phyloP scores from a whole-genome alignment of 768 basidiomycete genomes.

The Gelatoporia subvermispora region DNA sequence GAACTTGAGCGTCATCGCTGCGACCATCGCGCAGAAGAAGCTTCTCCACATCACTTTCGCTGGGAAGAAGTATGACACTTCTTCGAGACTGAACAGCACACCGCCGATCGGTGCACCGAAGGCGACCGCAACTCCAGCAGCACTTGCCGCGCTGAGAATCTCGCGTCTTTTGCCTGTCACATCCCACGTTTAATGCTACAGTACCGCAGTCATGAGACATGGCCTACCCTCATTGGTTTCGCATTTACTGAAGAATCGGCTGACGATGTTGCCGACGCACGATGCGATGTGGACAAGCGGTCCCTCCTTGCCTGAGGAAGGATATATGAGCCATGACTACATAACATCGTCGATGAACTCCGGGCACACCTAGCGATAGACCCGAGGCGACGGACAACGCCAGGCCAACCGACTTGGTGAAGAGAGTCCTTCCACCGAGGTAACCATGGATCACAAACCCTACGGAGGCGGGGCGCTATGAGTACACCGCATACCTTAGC shows the following conservation, averaged over 20 bases:
- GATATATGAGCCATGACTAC: background rate
- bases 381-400: slow-evolving; percentile 91
- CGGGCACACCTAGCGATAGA: slow-evolving; percentile 62
- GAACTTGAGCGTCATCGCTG: slow-evolving; percentile 88
- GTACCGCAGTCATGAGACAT: background rate
- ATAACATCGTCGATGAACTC: background rate
- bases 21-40: slow-evolving; percentile 98
- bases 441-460: slow-evolving; percentile 98
- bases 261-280: slow-evolving; percentile 90
- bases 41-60: slow-evolving; percentile 98
- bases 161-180: slow-evolving; percentile 82
- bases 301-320: slow-evolving; percentile 53
- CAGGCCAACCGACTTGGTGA: slow-evolving; percentile 87
- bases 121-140: slow-evolving; percentile 95
- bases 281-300: slow-evolving; percentile 91
- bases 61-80: slow-evolving; percentile 96
- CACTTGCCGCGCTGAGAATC: slow-evolving; percentile 91
- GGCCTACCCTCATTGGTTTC: slow-evolving; percentile 84
- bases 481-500: background rate
- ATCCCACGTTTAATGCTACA: background rate
- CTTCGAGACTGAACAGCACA: slow-evolving; percentile 88
- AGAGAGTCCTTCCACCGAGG: slow-evolving; percentile 82
- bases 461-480: slow-evolving; percentile 19
- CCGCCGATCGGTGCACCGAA: slow-evolving; percentile 97
- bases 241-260: slow-evolving; percentile 81